These are phyloP conservation scores for Ogataea thermomethanolica DNA, from an alignment of 805 yeast species.

Conservation along the genomic window DNA sequence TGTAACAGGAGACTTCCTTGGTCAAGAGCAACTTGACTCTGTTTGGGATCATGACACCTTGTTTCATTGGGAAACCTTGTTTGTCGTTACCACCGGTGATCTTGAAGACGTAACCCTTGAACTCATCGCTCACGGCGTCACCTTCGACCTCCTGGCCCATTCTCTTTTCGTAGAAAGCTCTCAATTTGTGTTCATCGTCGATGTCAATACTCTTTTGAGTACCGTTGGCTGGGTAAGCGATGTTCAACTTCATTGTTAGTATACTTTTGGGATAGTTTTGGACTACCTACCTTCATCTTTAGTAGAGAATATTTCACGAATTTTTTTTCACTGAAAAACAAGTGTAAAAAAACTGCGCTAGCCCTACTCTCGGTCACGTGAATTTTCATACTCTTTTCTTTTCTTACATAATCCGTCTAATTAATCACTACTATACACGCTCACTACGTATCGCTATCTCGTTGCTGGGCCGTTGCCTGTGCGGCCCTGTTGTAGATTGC, in stretches of 20 bases:
- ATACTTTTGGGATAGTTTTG: conserved; percentile 31
- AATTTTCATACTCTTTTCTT: neutral
- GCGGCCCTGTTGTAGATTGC: conserved; percentile 23
- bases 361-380: conserved; percentile 8
- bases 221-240: conserved; percentile 99
- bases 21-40: conserved; percentile 95
- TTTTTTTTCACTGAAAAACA: conserved; percentile 11
- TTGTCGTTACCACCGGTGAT: conserved; percentile 99
- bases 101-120: conserved; percentile 98
- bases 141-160: conserved; percentile 99
- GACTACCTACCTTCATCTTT: conserved; percentile 11
- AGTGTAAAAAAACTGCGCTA: conserved; percentile 6
- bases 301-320: conserved; percentile 13
- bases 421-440: conserved; percentile 4
- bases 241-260: conserved; percentile 69
- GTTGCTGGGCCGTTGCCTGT: conserved; percentile 13
- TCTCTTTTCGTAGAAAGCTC: conserved; percentile 98
- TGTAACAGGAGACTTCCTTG: conserved; percentile 97
- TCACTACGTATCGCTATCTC: conserved; percentile 7
- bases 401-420: no score
- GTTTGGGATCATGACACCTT: conserved; percentile 99
- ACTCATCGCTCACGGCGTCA: conserved; percentile 96
- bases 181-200: conserved; percentile 98
- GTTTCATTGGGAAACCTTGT: conserved; percentile 99
- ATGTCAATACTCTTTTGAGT: conserved; percentile 96